Conservation (phyloP, 768 basidiomycete genomes). For the Collybiopsis luxurians region DNA sequence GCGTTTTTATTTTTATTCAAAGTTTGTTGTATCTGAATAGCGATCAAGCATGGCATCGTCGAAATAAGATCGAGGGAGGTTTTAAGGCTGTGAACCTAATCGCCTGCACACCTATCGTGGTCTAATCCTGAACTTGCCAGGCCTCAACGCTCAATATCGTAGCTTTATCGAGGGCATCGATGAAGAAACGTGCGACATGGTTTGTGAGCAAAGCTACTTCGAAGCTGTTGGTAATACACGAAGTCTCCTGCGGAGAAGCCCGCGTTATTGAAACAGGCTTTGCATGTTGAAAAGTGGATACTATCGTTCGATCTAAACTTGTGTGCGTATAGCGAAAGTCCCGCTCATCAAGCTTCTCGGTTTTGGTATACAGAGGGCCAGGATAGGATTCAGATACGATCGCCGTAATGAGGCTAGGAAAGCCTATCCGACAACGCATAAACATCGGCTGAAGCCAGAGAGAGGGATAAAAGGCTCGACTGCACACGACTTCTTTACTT, state of each 20-base stretch:
- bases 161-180: neutral
- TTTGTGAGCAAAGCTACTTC: too few species aligned
- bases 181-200: slow-evolving; percentile 4
- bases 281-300: neutral
- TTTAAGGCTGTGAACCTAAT: too few species aligned
- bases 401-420: neutral
- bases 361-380: neutral
- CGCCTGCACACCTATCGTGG: too few species aligned
- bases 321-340: slow-evolving; percentile 2
- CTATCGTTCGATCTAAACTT: neutral
- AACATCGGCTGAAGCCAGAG: neutral
- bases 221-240: too few species aligned
- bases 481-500: too few species aligned
- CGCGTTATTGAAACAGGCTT: neutral
- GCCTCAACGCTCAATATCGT: too few species aligned
- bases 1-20: too few species aligned
- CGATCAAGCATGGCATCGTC: too few species aligned
- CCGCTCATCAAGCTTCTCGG: neutral
- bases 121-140: too few species aligned
- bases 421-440: neutral
- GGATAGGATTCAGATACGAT: neutral
- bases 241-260: neutral
- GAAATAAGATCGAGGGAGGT: too few species aligned
- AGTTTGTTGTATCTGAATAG: too few species aligned
- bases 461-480: too few species aligned